A percentile compares a stretch with the other conserved stretches of the same genome.
Conservation (phyloP, 2,329 filamentous ascomycete genomes). For the Colletotrichum tamarilloi region DNA sequence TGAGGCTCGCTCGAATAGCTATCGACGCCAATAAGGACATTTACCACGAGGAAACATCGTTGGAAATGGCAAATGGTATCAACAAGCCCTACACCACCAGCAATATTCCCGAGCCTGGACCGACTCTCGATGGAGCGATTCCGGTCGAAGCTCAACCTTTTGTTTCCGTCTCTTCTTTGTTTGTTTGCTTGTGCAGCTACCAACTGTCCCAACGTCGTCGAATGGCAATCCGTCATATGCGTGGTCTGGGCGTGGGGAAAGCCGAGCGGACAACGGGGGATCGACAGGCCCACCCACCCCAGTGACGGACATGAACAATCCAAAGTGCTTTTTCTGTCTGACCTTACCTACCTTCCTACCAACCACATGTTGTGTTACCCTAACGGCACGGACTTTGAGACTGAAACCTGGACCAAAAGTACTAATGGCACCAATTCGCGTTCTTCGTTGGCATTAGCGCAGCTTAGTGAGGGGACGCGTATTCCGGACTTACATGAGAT, state of each 20-base stretch:
- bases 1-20: not conserved
- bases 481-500: slow-evolving; percentile 3
- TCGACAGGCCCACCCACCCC: slow-evolving; percentile 10
- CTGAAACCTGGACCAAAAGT: slow-evolving; percentile 29
- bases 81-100: slow-evolving; percentile 6
- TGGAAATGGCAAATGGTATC: slow-evolving; percentile 4
- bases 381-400: slow-evolving; percentile 26
- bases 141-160: not conserved
- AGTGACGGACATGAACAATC: slow-evolving; percentile 19
- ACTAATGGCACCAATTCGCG: slow-evolving; percentile 9
- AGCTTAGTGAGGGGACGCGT: slow-evolving; percentile 5
- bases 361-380: slow-evolving; percentile 23
- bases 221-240: slow-evolving; percentile 11
- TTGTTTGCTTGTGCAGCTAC: not conserved
- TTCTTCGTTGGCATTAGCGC: slow-evolving; percentile 3
- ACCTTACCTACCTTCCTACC: not conserved
- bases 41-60: slow-evolving; percentile 1
- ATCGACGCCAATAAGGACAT: not conserved
- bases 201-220: slow-evolving; percentile 1
- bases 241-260: slow-evolving; percentile 30
- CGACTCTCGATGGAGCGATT: not conserved
- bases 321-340: not conserved
- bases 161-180: slow-evolving; percentile 21
- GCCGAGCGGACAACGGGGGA: slow-evolving; percentile 29
- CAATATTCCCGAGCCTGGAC: not conserved